Evolutionary conservation across 768 basidiomycete species (phyloP), one percentile per base, ranked within the genome.

Genomic region (Rhodotorula diobovata): DNA sequence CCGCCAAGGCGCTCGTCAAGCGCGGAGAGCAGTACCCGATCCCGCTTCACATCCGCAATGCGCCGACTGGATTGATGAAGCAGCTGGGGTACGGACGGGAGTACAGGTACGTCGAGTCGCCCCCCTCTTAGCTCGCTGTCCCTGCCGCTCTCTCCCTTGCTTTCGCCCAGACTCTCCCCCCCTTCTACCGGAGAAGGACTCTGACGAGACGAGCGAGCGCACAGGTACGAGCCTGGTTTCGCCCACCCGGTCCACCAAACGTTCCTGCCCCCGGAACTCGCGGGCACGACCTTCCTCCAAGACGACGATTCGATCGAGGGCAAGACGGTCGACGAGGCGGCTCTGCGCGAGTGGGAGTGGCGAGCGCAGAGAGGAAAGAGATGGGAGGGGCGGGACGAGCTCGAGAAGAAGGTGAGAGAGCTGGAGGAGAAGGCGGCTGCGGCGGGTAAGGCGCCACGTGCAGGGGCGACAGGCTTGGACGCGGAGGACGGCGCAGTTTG

Each of bases 41-140:
- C 2, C 91, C 91, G 1, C 76, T 90, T 67, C 82, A 84, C 48
- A 84, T 91, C 75, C 85, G 91, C 41, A 92, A 93, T 79, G 89
- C 90, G 16, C 90, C 90, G 6, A 90, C 90, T 6, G 74, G 72
- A 30, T 77, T 90, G 18, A 88, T 89, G 87, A 87, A 87, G 77
- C 83, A 86, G 35, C 82, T 90, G 4, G 87, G 86, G 32, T 90
- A 89, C 76, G 87, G 87, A 2, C 81, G 85, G 73, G 85, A 83
- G 32, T 90, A 90, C 72, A 79, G 78, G 63, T 90, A 87, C 72
- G 87, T 46, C n/a, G n/a, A n/a, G n/a, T n/a, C n/a, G n/a, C n/a
- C n/a, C n/a, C 41, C 15, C 21, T 51, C 18, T 11, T 41, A 0
- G 8, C 30, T 55, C 43, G 43, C 53, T 15, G 14, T 16, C n/a